A percentile compares a stretch with the other conserved stretches of the same genome.
These are phyloP conservation scores for Termitomyces sp. DNA, from an alignment of 768 basidiomycete species.

Conservation along the genomic window DNA sequence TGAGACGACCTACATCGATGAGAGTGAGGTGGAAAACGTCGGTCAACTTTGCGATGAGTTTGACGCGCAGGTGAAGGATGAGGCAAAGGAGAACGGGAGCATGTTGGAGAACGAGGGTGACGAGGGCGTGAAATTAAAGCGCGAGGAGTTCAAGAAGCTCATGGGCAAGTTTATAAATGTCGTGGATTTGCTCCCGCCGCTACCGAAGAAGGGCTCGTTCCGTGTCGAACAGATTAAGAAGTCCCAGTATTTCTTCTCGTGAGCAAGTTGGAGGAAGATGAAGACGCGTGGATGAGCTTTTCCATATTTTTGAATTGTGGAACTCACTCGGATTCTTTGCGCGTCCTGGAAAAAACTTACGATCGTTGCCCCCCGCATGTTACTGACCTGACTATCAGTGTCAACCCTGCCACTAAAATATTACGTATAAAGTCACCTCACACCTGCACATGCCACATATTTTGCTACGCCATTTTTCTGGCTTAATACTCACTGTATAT, in stretches of 20 bases:
- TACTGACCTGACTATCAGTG: background rate
- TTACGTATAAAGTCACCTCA: too few relatives aligned
- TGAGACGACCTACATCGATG: constrained; percentile 25
- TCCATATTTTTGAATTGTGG: too few relatives aligned
- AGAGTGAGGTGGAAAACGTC: constrained; percentile 16
- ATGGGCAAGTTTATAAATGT: constrained; percentile 69
- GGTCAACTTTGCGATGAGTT: constrained; percentile 6
- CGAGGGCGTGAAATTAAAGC: constrained; percentile 17
- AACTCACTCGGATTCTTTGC: too few relatives aligned
- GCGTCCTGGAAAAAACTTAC: background rate
- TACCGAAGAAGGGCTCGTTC: constrained; percentile 84
- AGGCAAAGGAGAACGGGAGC: constrained; percentile 13
- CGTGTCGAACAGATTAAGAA: constrained; percentile 76
- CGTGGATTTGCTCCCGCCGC: constrained; percentile 67
- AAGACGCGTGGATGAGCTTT: too few relatives aligned
- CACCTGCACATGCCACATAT: too few relatives aligned
- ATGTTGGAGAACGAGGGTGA: constrained; percentile 18
- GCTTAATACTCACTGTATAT: too few relatives aligned
- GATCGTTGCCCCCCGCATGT: background rate
- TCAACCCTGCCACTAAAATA: too few relatives aligned
- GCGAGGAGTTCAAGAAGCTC: constrained; percentile 20
- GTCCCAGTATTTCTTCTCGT: constrained; percentile 94
- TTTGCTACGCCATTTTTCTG: too few relatives aligned
- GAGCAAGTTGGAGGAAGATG: constrained; percentile 9
- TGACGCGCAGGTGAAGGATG: constrained; percentile 15